phyloP scores from a whole-genome alignment of 164 flowering plant genomes.

The Macadamia tetraphylla region DNA sequence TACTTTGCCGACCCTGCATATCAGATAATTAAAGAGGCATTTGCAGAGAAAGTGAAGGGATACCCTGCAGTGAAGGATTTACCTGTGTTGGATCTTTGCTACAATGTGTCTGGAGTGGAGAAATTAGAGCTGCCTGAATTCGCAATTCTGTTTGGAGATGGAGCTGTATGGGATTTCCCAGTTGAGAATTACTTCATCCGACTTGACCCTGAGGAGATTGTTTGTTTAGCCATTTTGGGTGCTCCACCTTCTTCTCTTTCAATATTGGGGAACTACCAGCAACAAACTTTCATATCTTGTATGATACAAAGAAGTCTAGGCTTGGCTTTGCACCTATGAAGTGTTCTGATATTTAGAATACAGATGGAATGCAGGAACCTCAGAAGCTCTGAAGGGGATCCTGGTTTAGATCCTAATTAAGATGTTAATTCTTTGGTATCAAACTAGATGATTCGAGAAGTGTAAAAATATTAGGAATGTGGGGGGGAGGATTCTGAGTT shows the following conservation, averaged over 20 bases:
- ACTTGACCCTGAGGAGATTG: slow-evolving; percentile 58
- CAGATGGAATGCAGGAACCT: no score
- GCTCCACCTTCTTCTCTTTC: slow-evolving; percentile 59
- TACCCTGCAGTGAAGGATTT: slow-evolving; percentile 49
- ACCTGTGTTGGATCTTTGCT: slow-evolving; percentile 67
- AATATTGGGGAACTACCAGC: slow-evolving; percentile 77
- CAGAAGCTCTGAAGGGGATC: no score
- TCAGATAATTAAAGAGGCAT: slow-evolving; percentile 56
- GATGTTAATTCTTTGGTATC: no score
- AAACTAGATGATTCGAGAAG: no score
- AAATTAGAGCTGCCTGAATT: slow-evolving; percentile 65
- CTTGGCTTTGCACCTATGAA: slow-evolving; percentile 63
- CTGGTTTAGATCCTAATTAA: no score
- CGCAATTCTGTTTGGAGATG: slow-evolving; percentile 64
- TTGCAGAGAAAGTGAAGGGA: slow-evolving; percentile 44
- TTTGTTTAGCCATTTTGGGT: slow-evolving; percentile 74
- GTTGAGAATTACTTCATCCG: slow-evolving; percentile 73
- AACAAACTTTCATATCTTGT: slow-evolving; percentile 72
- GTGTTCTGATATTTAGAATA: slow-evolving; percentile 40
- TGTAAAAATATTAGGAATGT: no score
- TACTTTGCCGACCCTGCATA: slow-evolving; percentile 84
- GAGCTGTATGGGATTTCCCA: slow-evolving; percentile 88
- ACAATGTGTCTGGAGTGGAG: slow-evolving; percentile 74
- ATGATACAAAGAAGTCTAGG: slow-evolving; percentile 64
- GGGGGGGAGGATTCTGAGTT: no score